Conservation (phyloP, 805 yeast genomes). For the Komagataella populi region DNA sequence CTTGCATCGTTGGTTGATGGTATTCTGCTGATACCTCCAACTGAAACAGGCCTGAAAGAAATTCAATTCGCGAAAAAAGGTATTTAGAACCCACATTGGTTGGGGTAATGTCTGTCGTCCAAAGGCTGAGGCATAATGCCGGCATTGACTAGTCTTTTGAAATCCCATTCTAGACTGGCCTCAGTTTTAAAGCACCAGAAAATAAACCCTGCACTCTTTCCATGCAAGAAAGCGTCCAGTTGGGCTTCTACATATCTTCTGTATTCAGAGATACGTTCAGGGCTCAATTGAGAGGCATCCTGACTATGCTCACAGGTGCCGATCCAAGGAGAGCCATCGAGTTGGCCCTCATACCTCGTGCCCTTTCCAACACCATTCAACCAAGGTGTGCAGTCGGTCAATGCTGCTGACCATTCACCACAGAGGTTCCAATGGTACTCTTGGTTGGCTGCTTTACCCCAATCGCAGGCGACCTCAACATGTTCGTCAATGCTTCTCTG, state of each 20-base stretch:
- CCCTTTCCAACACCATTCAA: conserved; percentile 57
- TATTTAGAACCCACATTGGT: conserved; percentile 37
- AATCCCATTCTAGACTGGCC: conserved; percentile 55
- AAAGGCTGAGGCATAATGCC: conserved; percentile 55
- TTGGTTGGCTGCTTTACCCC: conserved; percentile 26
- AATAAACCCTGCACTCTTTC: conserved; percentile 42
- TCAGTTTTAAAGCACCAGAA: conserved; percentile 69
- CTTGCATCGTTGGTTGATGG: too few relatives aligned
- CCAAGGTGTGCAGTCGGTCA: conserved; percentile 62
- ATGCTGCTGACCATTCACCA: conserved; percentile 63
- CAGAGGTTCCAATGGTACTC: conserved; percentile 37
- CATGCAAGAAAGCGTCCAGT: conserved; percentile 31
- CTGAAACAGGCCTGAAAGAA: too few relatives aligned
- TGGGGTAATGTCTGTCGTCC: conserved; percentile 49
- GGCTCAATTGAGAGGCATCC: conserved; percentile 26
- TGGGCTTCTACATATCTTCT: conserved; percentile 50
- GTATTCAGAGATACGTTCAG: conserved; percentile 25
- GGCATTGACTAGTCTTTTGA: conserved; percentile 29
- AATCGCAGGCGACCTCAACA: conserved; percentile 34
- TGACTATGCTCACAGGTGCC: conserved; percentile 31
- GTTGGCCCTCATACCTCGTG: conserved; percentile 45
- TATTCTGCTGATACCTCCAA: too few relatives aligned
- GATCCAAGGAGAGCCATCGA: conserved; percentile 20
- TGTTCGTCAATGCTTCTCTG: conserved; percentile 45
- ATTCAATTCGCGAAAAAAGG: background rate